Conservation (phyloP, 805 yeast species). For the Starmerella vaccinii region DNA sequence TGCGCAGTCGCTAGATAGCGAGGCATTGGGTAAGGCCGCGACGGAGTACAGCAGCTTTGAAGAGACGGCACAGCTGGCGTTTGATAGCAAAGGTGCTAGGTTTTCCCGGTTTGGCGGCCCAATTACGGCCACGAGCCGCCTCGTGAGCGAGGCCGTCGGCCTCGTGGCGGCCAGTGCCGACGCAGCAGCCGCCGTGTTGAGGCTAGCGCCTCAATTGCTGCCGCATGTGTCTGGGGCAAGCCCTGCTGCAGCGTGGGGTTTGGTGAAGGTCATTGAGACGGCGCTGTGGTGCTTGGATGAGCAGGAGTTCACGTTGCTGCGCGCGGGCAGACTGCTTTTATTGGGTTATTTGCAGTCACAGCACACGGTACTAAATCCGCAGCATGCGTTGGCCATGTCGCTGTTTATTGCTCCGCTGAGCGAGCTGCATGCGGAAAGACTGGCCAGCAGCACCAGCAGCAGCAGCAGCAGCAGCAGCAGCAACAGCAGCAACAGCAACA, state of each 20-base stretch:
- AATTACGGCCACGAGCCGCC: neutral
- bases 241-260: neutral
- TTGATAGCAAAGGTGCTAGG: neutral
- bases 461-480: too few relatives aligned
- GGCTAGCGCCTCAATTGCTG: neutral
- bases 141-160: neutral
- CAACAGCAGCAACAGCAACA: too few relatives aligned
- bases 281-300: conserved; percentile 1
- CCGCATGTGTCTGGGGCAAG: neutral
- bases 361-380: neutral
- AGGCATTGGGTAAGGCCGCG: neutral
- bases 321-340: neutral
- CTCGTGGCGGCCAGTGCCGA: neutral
- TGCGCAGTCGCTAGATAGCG: neutral
- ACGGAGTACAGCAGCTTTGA: neutral
- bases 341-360: neutral
- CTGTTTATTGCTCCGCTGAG: neutral
- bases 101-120: conserved; percentile 3
- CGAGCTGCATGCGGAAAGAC: neutral
- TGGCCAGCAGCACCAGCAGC: too few relatives aligned
- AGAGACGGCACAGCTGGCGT: neutral
- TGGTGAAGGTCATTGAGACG: neutral
- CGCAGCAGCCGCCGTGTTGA: neutral
- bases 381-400: neutral
- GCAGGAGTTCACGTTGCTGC: neutral